phyloP scores from a whole-genome alignment of 2,329 filamentous ascomycete genomes.

The Ophiosphaerella korrae region DNA sequence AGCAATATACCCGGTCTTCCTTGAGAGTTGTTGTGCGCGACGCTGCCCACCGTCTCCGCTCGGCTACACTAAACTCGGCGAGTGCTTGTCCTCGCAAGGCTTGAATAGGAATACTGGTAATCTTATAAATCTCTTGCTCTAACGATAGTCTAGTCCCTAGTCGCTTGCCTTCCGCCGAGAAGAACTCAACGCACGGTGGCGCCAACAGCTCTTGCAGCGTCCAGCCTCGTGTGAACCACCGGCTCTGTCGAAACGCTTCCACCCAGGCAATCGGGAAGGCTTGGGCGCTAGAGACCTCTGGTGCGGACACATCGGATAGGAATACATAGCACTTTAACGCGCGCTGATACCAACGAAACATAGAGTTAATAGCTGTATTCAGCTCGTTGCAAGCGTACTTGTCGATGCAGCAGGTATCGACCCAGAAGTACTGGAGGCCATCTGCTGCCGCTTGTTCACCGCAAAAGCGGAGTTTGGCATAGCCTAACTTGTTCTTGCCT shows the following conservation, averaged over 20 bases:
- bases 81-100: neutral
- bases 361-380: too few species aligned
- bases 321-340: too few species aligned
- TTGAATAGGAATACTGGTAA: neutral
- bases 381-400: neutral
- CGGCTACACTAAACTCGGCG: neutral
- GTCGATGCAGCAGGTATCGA: neutral
- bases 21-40: neutral
- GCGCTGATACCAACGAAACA: neutral
- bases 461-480: conserved; percentile 1
- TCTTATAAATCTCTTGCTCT: neutral
- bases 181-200: conserved; percentile 12
- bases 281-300: too few species aligned
- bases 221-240: too few species aligned
- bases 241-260: conserved; percentile 1
- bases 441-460: conserved; percentile 2
- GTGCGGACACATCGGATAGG: too few species aligned
- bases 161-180: conserved; percentile 6
- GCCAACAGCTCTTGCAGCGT: conserved; percentile 9
- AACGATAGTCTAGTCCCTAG: conserved; percentile 6
- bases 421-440: neutral
- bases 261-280: too few species aligned
- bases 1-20: neutral
- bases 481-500: conserved; percentile 6
- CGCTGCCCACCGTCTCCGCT: neutral